These are phyloP conservation scores for Puccinia triticina DNA, from an alignment of 1,284 basidiomycete genomes.

Conservation along the genomic window DNA sequence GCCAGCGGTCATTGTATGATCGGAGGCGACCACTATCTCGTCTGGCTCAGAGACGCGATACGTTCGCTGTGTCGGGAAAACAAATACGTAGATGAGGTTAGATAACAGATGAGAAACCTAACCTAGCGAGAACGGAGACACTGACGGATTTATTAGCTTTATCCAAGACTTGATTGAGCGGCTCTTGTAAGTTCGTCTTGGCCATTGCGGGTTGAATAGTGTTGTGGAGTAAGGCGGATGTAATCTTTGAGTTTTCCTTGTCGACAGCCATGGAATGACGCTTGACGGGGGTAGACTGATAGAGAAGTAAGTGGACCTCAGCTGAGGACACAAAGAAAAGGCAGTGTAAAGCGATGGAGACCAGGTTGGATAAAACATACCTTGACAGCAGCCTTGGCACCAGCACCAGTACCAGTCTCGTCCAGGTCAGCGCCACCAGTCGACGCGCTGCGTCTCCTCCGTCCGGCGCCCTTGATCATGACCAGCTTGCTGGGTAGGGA, in stretches of 20 bases:
- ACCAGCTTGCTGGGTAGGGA: constrained; percentile 39
- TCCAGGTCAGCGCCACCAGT: constrained; percentile 51
- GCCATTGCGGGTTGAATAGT: constrained; percentile 37
- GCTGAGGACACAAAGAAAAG: background rate
- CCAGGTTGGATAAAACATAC: constrained; percentile 17
- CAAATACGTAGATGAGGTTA: background rate
- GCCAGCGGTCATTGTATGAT: constrained; percentile 37
- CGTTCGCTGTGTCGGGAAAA: constrained; percentile 12
- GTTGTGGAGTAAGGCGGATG: constrained; percentile 34
- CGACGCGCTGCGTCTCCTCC: constrained; percentile 43
- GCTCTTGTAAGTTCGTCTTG: constrained; percentile 32
- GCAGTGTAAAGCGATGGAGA: background rate
- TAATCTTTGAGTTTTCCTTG: constrained; percentile 28
- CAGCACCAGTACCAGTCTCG: constrained; percentile 47
- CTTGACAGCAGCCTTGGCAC: constrained; percentile 48
- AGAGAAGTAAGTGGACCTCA: background rate
- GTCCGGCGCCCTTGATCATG: constrained; percentile 45
- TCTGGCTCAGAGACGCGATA: constrained; percentile 45
- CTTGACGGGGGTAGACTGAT: constrained; percentile 47
- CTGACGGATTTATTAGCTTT: constrained; percentile 21
- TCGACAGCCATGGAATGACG: constrained; percentile 22
- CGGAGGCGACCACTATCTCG: constrained; percentile 43
- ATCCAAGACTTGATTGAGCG: constrained; percentile 42
- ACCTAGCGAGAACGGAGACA: background rate
- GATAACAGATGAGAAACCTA: background rate